Base-by-base conservation (phyloP, 805 yeast genomes). In the Grigorovia jiainica region DNA sequence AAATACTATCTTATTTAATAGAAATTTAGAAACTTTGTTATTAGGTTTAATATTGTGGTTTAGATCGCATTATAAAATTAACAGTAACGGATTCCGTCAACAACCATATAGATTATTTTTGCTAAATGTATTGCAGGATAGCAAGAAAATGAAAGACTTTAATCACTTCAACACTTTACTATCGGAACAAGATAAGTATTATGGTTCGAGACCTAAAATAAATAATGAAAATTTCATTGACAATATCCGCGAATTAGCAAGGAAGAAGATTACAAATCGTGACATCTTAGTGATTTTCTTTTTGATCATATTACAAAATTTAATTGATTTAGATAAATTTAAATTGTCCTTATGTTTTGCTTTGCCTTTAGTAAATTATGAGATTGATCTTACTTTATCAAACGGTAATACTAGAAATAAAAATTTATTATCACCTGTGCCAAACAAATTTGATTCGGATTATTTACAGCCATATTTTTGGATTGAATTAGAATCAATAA, bases 41-140 rank as follows among this genome's bases (percentile, higher is more conserved):
- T 30, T 54, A 6, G 63, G 63, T 1, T 38, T 54, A 10, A 43
- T 51, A 1, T 35, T 41, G 18, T 58, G 63, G 63, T 58, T 50
- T 40, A 42, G 58, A 38, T 34, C 50, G 1, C 40, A 54, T 39
- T 58, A 50, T 34, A 43, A 51, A 36, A 47, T 55, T 9, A 54
- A 57, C 42, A 44, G 49, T 16, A 53, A 52, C 36, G 61, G 61
- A 11, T 53, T 54, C 23, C 42, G 63, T 15, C 63, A 56, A 33
- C 50, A 51, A 21, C 43, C 44, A 16, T 29, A 42, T 7, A 43
- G 55, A 15, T 20, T 50, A 9, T 17, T 15, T 15, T 37, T 16
- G 16, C n/a, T 41, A 31, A n/a, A 17, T 2, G 10, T 20, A 15
- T 16, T 10, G 11, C 13, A 30, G 13, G 16, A 15, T n/a, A 30